phyloP scores from a whole-genome alignment of 1,284 basidiomycete species.

The Microbotryomycetes sp. region DNA sequence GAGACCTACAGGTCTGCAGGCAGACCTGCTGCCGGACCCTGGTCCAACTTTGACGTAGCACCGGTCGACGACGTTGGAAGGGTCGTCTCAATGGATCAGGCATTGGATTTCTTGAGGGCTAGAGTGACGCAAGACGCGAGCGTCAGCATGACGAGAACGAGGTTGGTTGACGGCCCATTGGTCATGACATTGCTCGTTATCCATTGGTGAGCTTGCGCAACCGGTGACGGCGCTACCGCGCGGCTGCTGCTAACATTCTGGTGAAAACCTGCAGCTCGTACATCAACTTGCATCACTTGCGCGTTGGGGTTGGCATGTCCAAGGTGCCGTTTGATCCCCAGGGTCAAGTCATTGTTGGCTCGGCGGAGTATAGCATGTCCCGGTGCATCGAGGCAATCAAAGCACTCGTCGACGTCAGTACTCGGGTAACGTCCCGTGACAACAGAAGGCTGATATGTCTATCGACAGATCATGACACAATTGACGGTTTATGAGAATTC shows the following conservation, averaged over 20 bases:
- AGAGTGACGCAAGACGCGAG: not conserved
- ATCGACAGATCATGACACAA: constrained; percentile 21
- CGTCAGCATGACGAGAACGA: not conserved
- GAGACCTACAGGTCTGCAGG: constrained; percentile 23
- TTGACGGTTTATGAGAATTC: constrained; percentile 23
- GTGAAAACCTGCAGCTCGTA: constrained; percentile 7
- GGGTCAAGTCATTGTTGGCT: constrained; percentile 16
- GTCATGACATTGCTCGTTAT: constrained; percentile 19
- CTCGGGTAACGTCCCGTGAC: not conserved
- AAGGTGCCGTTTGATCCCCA: constrained; percentile 20
- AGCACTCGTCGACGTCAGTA: constrained; percentile 12
- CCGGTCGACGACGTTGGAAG: constrained; percentile 3
- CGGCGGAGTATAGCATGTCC: constrained; percentile 25
- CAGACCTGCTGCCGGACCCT: constrained; percentile 24
- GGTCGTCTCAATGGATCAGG: not conserved
- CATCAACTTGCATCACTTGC: constrained; percentile 25
- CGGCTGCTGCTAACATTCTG: too few species aligned
- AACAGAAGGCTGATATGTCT: not conserved
- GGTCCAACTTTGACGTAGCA: not conserved
- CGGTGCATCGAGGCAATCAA: constrained; percentile 23
- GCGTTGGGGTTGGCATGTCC: constrained; percentile 13
- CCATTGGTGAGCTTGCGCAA: constrained; percentile 17
- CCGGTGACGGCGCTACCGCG: not conserved
- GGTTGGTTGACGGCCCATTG: not conserved
- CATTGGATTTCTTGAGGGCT: not conserved